phyloP scores from a whole-genome alignment of 1,284 basidiomycete species.

The Leccinum subspadiceum region DNA sequence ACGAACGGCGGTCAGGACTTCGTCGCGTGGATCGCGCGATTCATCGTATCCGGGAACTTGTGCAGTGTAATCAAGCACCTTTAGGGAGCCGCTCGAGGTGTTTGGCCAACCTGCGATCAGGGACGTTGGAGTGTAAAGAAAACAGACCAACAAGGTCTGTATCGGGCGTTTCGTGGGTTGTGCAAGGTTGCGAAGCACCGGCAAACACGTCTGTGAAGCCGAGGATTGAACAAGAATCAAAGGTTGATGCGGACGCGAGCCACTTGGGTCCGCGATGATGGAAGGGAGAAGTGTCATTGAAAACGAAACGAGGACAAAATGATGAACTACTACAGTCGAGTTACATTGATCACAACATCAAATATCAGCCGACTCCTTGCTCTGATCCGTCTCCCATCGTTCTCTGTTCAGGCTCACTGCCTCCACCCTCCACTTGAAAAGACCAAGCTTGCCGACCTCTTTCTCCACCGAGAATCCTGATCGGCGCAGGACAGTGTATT shows the following conservation, averaged over 20 bases:
- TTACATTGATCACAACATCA: slow-evolving; percentile 5
- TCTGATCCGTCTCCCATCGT: slow-evolving; percentile 23
- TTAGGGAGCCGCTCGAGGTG: slow-evolving; percentile 31
- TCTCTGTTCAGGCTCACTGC: slow-evolving; percentile 23
- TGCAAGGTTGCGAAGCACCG: slow-evolving; percentile 50
- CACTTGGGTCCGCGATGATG: slow-evolving; percentile 32
- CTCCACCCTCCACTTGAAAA: slow-evolving; percentile 53
- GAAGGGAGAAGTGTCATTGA: slow-evolving; percentile 39
- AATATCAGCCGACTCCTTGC: slow-evolving; percentile 7
- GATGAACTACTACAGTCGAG: background rate
- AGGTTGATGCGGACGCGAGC: slow-evolving; percentile 39
- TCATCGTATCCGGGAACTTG: slow-evolving; percentile 55
- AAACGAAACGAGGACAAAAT: background rate
- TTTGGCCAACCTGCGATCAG: slow-evolving; percentile 29
- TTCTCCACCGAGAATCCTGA: slow-evolving; percentile 53
- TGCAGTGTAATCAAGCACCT: slow-evolving; percentile 52
- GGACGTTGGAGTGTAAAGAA: slow-evolving; percentile 55
- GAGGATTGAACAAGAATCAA: slow-evolving; percentile 67
- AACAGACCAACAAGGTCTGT: slow-evolving; percentile 53
- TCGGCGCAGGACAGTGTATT: slow-evolving; percentile 43
- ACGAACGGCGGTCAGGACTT: slow-evolving; percentile 45
- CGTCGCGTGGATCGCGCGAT: slow-evolving; percentile 32
- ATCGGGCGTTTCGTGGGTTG: slow-evolving; percentile 28
- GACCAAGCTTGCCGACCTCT: slow-evolving; percentile 44
- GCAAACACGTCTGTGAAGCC: slow-evolving; percentile 56